Conservation (phyloP, 1,284 basidiomycete species). For the Bondarzewia mesenterica region DNA sequence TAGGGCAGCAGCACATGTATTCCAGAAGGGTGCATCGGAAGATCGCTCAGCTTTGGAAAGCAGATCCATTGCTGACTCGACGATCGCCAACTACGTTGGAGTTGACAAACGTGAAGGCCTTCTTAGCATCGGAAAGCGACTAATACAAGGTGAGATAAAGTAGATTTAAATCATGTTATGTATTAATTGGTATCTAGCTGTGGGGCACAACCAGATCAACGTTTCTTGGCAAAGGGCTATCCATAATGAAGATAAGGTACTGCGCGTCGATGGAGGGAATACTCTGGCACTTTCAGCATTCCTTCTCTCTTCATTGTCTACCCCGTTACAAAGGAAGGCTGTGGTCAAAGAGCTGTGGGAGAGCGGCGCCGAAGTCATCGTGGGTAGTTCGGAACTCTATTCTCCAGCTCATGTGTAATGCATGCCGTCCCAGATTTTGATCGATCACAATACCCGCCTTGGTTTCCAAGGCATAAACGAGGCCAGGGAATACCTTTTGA, state of each 20-base stretch:
- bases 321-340: constrained; percentile 51
- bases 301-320: constrained; percentile 67
- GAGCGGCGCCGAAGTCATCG: constrained; percentile 77
- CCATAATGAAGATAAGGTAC: constrained; percentile 36
- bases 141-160: constrained; percentile 39
- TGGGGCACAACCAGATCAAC: constrained; percentile 33
- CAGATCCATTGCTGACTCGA: constrained; percentile 37
- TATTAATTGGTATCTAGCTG: constrained; percentile 28
- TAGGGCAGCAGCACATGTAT: constrained; percentile 58
- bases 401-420: constrained; percentile 14
- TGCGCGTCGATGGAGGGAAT: constrained; percentile 29
- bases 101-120: constrained; percentile 70
- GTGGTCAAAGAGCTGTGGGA: constrained; percentile 85
- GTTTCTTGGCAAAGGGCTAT: constrained; percentile 52
- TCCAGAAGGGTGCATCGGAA: constrained; percentile 33
- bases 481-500: constrained; percentile 75
- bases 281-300: constrained; percentile 84
- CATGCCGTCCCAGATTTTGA: constrained; percentile 53
- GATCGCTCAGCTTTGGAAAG: constrained; percentile 23
- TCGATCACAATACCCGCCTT: constrained; percentile 74
- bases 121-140: constrained; percentile 52
- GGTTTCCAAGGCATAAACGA: constrained; percentile 83
- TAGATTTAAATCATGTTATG: constrained; percentile 4
- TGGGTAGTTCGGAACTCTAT: constrained; percentile 25
- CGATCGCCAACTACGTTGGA: constrained; percentile 50